Percentiles rank a stretch among this genome's conserved stretches.
These are phyloP conservation scores for Mycena polygramma DNA, from an alignment of 768 basidiomycete genomes.

Conservation along the genomic window DNA sequence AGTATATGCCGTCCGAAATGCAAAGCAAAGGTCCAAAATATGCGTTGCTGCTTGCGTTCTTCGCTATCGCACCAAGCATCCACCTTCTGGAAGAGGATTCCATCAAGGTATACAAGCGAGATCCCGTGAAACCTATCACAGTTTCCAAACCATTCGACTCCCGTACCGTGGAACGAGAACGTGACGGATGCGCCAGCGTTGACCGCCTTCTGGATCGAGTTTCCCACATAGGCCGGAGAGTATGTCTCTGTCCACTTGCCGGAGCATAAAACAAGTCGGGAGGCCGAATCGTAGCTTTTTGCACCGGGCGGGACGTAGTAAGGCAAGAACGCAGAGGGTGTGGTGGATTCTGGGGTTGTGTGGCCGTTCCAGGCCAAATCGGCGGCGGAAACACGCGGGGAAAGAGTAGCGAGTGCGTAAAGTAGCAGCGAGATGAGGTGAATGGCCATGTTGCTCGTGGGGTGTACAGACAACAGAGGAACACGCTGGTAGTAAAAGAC, in stretches of 20 bases:
- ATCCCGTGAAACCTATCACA: slow-evolving; percentile 67
- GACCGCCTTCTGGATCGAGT: slow-evolving; percentile 65
- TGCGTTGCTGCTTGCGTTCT: slow-evolving; percentile 67
- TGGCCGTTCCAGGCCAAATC: slow-evolving; percentile 82
- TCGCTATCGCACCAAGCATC: slow-evolving; percentile 56
- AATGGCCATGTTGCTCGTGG: slow-evolving; percentile 27
- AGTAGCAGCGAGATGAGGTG: slow-evolving; percentile 31
- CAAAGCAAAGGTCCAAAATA: slow-evolving; percentile 73
- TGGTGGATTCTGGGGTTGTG: slow-evolving; percentile 62
- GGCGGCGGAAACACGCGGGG: slow-evolving; percentile 27
- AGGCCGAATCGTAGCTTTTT: slow-evolving; percentile 77
- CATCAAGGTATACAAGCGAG: slow-evolving; percentile 71
- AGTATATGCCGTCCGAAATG: slow-evolving; percentile 67
- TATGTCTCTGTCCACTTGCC: slow-evolving; percentile 70
- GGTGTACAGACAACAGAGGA: background rate
- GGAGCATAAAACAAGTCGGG: slow-evolving; percentile 73
- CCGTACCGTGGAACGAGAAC: slow-evolving; percentile 79
- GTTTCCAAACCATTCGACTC: slow-evolving; percentile 84
- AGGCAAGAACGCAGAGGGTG: slow-evolving; percentile 65
- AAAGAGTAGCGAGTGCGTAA: slow-evolving; percentile 30
- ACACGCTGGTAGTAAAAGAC: background rate
- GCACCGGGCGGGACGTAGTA: slow-evolving; percentile 83
- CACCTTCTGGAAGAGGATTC: slow-evolving; percentile 57
- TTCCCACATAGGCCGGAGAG: slow-evolving; percentile 63
- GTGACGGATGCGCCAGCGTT: slow-evolving; percentile 62